Evolutionary conservation across 106 monocot species (phyloP), one percentile per base, ranked within the genome.

Genomic region (Allium sativum): DNA sequence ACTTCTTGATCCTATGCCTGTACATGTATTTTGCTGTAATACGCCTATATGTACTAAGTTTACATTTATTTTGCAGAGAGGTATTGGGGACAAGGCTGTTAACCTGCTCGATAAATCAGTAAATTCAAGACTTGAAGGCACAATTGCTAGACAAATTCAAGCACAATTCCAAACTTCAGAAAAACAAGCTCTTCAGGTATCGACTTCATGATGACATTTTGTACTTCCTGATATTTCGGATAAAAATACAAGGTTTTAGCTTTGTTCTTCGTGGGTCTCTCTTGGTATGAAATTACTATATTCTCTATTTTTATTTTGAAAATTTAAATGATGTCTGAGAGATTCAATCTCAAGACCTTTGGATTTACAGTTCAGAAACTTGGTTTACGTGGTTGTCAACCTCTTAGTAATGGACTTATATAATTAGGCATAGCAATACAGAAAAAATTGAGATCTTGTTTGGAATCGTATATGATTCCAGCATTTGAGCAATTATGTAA

Each of bases 401-500:
- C n/a, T n/a, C 47, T 47, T 8, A 8, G 8, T 47, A 47, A 50
- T 64, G 40, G 17, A 53, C 20, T 62, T 62, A 71, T 71, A 48
- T 12, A 18, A 40, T 42, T 60, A 40, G 18, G 40, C 12, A n/a
- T n/a, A n/a, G n/a, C n/a, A n/a, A 51, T 72, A 57, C 76, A 96
- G 96, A 90, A 96, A 45, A 68, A 84, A 40, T 47, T 96, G 51
- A 74, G 87, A 21, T 74, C 78, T 45, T 75, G 66, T 59, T 50
- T 96, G 70, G 96, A 96, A 42, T 67, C 84, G 43, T 77, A 87
- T 55, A 66, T 87, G 56, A 67, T 91, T 67, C 96, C 96, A 68
- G 87, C 91, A 42, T 96, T 96, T 74, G 96, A 96, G 65, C 67
- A 72, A 42, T 84, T 90, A n/a, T 96, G 96, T 44, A 91, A 84